phyloP scores from a whole-genome alignment of 805 yeast genomes.

The Torulaspora microellipsoides region DNA sequence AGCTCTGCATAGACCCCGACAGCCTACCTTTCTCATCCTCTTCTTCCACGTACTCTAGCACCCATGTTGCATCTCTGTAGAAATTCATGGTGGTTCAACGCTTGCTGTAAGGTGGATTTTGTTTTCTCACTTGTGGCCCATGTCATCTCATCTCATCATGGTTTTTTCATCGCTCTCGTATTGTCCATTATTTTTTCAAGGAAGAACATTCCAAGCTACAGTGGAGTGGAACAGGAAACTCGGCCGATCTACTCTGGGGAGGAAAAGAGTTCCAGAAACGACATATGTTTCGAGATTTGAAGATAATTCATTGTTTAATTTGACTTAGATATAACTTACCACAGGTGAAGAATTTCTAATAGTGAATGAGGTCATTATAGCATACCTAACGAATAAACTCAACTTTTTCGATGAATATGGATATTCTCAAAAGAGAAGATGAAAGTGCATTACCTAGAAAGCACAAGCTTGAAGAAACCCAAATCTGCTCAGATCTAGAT shows the following conservation, averaged over 20 bases:
- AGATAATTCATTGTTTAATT: too few relatives aligned
- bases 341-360: too few relatives aligned
- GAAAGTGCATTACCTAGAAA: constrained; percentile 6
- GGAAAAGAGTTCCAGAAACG: too few relatives aligned
- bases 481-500: constrained; percentile 1
- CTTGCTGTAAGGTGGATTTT: too few relatives aligned
- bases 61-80: constrained; percentile 41
- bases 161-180: background rate
- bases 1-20: constrained; percentile 51
- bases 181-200: background rate
- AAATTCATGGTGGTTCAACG: constrained; percentile 26
- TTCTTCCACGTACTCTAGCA: constrained; percentile 31
- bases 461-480: constrained; percentile 12
- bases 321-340: too few relatives aligned
- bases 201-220: too few relatives aligned
- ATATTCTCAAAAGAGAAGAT: constrained; percentile 5
- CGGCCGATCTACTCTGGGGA: too few relatives aligned
- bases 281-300: too few relatives aligned
- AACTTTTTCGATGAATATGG: constrained; percentile 3
- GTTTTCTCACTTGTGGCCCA: background rate
- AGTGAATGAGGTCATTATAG: too few relatives aligned
- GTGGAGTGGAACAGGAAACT: too few relatives aligned
- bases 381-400: too few relatives aligned
- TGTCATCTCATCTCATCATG: constrained; percentile 1
- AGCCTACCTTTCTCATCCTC: constrained; percentile 30